phyloP scores from a whole-genome alignment of 257 asterid species.

The Jacaranda copaia region DNA sequence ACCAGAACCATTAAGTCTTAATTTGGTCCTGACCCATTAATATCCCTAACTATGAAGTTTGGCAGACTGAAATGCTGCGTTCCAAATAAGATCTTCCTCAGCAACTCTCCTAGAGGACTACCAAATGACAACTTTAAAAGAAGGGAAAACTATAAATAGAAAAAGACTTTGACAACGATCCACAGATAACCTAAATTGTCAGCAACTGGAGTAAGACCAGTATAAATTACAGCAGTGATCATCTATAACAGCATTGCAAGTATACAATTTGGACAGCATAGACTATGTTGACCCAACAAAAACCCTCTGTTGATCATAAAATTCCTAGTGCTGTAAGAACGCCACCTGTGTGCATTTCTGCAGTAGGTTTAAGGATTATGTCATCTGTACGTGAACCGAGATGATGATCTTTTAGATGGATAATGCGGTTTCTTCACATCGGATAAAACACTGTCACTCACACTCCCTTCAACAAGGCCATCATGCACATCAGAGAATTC shows the following conservation, averaged over 20 bases:
- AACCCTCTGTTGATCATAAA: no score
- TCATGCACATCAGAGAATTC: constrained; percentile 83
- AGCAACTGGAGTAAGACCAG: background rate
- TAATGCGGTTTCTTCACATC: constrained; percentile 52
- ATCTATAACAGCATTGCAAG: background rate
- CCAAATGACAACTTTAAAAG: background rate
- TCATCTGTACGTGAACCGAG: constrained; percentile 57
- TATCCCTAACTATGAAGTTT: background rate
- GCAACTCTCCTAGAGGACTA: background rate
- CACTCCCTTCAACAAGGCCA: constrained; percentile 68
- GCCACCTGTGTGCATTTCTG: background rate
- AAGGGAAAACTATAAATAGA: background rate
- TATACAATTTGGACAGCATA: no score
- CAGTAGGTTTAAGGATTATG: background rate
- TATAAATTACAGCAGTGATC: background rate
- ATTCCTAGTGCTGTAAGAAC: constrained; percentile 37
- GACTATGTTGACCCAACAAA: no score
- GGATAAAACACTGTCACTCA: constrained; percentile 77
- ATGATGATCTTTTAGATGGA: constrained; percentile 53
- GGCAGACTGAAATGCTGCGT: background rate
- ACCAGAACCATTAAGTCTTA: background rate
- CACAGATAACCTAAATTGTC: background rate
- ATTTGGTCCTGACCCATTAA: background rate
- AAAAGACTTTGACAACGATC: background rate
- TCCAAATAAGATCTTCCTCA: background rate